A percentile compares a stretch with the other conserved stretches of the same genome.
These are phyloP conservation scores for Eurotiales sp. DNA, from an alignment of 2,329 filamentous ascomycete species.

Conservation along the genomic window DNA sequence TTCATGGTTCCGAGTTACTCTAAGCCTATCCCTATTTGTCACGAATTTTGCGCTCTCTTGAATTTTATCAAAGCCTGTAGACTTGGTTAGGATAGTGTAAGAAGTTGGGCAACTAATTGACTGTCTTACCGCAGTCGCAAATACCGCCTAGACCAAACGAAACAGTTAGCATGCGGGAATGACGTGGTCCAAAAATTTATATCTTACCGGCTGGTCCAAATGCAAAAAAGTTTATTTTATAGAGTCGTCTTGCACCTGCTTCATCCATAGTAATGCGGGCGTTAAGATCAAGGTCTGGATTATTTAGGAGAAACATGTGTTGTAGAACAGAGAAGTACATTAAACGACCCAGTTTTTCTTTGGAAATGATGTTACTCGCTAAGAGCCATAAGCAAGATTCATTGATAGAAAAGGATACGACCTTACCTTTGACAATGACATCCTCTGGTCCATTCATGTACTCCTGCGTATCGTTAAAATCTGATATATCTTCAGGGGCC, in stretches of 20 bases:
- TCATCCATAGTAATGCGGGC: slow-evolving; percentile 10
- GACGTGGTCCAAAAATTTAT: neutral
- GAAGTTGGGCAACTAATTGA: neutral
- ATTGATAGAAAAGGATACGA: slow-evolving; percentile 1
- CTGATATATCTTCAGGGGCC: neutral
- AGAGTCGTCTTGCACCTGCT: slow-evolving; percentile 2
- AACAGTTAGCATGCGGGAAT: neutral
- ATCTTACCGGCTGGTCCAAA: slow-evolving; percentile 11
- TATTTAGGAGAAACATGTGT: slow-evolving; percentile 6
- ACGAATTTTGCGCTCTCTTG: neutral
- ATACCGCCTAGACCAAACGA: slow-evolving; percentile 15
- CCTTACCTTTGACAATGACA: slow-evolving; percentile 17
- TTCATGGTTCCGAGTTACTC: neutral
- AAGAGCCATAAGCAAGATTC: slow-evolving; percentile 2
- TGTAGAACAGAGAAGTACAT: slow-evolving; percentile 12
- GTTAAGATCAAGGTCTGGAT: slow-evolving; percentile 8
- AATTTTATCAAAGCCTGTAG: neutral
- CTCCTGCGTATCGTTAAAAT: neutral
- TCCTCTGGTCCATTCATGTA: slow-evolving; percentile 17
- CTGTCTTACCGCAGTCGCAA: slow-evolving; percentile 18
- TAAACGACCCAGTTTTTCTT: slow-evolving; percentile 8
- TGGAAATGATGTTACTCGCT: slow-evolving; percentile 8
- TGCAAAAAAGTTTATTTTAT: slow-evolving; percentile 10
- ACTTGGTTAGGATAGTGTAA: neutral
- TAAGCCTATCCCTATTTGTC: neutral